A percentile compares a stretch with the other conserved stretches of the same genome.
phyloP scores from a whole-genome alignment of 2,329 filamentous ascomycete genomes.

The Diaporthe longicolla region DNA sequence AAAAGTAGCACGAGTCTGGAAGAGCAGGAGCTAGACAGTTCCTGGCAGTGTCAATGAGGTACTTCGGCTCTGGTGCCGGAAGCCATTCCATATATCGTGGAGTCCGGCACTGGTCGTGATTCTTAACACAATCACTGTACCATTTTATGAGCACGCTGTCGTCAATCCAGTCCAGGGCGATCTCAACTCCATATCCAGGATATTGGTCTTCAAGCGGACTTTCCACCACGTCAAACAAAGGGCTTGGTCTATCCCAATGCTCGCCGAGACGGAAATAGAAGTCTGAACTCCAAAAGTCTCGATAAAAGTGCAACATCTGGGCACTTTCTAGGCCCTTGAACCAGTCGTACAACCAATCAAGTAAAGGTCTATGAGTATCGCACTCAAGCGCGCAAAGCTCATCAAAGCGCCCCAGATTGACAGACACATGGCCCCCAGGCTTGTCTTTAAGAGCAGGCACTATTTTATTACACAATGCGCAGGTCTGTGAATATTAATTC shows the following conservation, averaged over 20 bases:
- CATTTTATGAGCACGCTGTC: background rate
- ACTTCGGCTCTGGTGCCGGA: background rate
- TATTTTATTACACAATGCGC: background rate
- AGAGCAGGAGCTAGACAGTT: constrained; percentile 1
- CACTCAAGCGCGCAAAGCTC: background rate
- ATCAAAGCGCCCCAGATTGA: background rate
- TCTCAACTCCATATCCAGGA: background rate
- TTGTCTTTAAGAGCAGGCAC: background rate
- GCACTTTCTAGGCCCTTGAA: no score
- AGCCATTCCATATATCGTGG: background rate
- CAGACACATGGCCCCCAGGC: no score
- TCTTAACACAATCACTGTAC: background rate
- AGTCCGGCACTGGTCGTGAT: background rate
- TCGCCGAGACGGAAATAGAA: background rate
- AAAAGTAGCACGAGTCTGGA: background rate
- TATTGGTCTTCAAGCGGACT: background rate
- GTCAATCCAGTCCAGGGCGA: constrained; percentile 6
- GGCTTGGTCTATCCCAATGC: background rate
- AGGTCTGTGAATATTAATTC: background rate
- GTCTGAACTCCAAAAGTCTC: background rate
- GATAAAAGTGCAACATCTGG: background rate
- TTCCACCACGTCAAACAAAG: background rate
- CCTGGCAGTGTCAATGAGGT: background rate
- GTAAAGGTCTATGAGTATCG: background rate
- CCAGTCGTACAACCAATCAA: background rate